phyloP scores from a whole-genome alignment of 441 rosid genomes.

The Pelargonium myrrhifolium region DNA sequence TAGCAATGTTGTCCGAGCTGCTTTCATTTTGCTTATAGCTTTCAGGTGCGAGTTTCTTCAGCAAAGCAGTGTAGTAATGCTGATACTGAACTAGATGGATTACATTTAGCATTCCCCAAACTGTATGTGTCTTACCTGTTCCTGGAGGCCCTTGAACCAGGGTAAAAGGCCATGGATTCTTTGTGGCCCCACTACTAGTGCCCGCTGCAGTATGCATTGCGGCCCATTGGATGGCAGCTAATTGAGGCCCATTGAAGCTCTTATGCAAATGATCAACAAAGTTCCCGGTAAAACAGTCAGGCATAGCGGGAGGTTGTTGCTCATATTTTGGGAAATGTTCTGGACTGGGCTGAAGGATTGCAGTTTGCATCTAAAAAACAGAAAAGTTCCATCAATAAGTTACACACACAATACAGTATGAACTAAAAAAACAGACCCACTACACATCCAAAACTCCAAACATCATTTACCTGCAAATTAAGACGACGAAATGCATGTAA shows the following conservation, averaged over 20 bases:
- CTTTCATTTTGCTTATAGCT: slow-evolving; percentile 84
- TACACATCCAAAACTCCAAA: slow-evolving; percentile 12
- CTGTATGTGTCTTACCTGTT: slow-evolving; percentile 98
- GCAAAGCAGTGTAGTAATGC: slow-evolving; percentile 91
- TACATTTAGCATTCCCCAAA: slow-evolving; percentile 99
- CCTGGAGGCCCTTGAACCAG: slow-evolving; percentile 99
- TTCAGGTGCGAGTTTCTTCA: slow-evolving; percentile 94
- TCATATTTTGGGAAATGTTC: slow-evolving; percentile 92
- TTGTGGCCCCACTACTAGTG: slow-evolving; percentile 68
- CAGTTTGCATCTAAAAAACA: slow-evolving; percentile 75
- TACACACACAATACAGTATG: slow-evolving; percentile 7
- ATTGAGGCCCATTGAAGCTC: slow-evolving; percentile 87
- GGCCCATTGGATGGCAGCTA: slow-evolving; percentile 96
- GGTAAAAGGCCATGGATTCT: slow-evolving; percentile 99
- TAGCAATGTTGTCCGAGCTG: slow-evolving; percentile 51
- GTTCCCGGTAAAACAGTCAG: slow-evolving; percentile 88
- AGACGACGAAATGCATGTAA: slow-evolving; percentile 96
- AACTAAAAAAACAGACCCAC: slow-evolving; percentile 9
- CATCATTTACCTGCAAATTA: slow-evolving; percentile 62
- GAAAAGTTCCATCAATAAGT: slow-evolving; percentile 18
- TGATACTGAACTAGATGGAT: slow-evolving; percentile 98
- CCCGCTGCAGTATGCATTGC: slow-evolving; percentile 99
- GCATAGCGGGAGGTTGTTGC: slow-evolving; percentile 84
- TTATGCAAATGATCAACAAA: slow-evolving; percentile 71
- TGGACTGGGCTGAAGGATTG: slow-evolving; percentile 88